phyloP scores from a whole-genome alignment of 345 rosid species.

The Pelargonium nanum region DNA sequence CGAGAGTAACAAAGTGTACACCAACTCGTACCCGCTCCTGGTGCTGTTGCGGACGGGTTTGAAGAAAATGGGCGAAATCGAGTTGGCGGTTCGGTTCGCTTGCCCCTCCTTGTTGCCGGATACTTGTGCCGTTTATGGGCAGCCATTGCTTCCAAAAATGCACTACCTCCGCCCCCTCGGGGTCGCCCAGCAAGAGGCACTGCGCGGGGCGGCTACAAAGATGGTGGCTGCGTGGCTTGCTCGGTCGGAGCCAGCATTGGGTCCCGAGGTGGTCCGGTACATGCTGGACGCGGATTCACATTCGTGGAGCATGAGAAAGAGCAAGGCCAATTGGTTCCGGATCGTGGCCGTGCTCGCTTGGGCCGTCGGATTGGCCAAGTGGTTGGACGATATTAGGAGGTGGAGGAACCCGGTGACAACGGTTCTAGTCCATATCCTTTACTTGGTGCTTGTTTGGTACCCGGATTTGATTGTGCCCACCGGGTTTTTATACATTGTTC shows the following conservation, averaged over 20 bases:
- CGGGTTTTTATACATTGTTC: slow-evolving; percentile 59
- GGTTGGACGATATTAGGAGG: slow-evolving; percentile 67
- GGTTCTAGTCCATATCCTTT: slow-evolving; percentile 64
- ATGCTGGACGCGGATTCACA: slow-evolving; percentile 97
- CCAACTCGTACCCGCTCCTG: slow-evolving; percentile 72
- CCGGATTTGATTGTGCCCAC: slow-evolving; percentile 91
- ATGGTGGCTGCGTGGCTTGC: slow-evolving; percentile 85
- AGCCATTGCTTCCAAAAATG: slow-evolving; percentile 82
- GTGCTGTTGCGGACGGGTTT: slow-evolving; percentile 51
- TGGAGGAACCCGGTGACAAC: slow-evolving; percentile 91
- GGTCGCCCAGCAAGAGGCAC: slow-evolving; percentile 85
- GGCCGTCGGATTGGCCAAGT: slow-evolving; percentile 85
- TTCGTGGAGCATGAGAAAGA: slow-evolving; percentile 95
- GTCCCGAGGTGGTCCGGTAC: slow-evolving; percentile 74
- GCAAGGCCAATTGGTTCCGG: slow-evolving; percentile 92
- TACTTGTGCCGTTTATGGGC: slow-evolving; percentile 63
- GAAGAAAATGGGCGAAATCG: slow-evolving; percentile 96
- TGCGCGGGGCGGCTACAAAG: slow-evolving; percentile 80
- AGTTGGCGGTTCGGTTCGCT: slow-evolving; percentile 75
- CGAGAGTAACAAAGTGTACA: slow-evolving; percentile 85
- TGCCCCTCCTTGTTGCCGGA: slow-evolving; percentile 80
- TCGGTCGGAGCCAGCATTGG: slow-evolving; percentile 81
- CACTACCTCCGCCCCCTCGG: slow-evolving; percentile 91
- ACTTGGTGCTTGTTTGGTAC: slow-evolving; percentile 89
- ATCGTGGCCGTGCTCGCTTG: slow-evolving; percentile 85